phyloP scores from a whole-genome alignment of 2,329 filamentous ascomycete species.

The Ramularia collo-cygni region DNA sequence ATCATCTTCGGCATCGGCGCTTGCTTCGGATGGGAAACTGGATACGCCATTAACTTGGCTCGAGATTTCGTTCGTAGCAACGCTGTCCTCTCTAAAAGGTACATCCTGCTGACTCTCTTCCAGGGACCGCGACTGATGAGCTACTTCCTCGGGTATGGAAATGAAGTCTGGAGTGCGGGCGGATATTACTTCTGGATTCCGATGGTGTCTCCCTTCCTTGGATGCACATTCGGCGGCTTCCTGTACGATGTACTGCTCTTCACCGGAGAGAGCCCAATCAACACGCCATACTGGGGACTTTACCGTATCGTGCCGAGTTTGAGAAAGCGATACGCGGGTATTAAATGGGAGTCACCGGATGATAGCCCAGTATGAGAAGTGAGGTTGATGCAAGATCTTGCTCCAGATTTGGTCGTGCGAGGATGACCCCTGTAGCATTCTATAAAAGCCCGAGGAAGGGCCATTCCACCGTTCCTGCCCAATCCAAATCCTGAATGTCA shows the following conservation, averaged over 20 bases:
- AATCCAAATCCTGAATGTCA: no score
- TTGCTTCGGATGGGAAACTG: constrained; percentile 70
- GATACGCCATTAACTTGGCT: constrained; percentile 68
- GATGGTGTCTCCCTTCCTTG: constrained; percentile 64
- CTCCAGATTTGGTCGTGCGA: constrained; percentile 1
- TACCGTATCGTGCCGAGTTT: constrained; percentile 35
- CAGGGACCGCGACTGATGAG: constrained; percentile 53
- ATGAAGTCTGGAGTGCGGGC: constrained; percentile 59
- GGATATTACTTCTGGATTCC: constrained; percentile 71
- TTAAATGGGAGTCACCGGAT: constrained; percentile 20
- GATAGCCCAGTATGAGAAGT: constrained; percentile 11
- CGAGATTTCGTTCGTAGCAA: constrained; percentile 57
- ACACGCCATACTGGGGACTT: constrained; percentile 60
- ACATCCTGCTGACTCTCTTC: no score
- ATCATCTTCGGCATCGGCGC: constrained; percentile 67
- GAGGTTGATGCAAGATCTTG: constrained; percentile 2
- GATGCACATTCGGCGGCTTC: constrained; percentile 57
- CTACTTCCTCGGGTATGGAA: constrained; percentile 61
- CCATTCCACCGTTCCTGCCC: no score
- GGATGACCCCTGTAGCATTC: neutral
- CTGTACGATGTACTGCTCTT: constrained; percentile 64
- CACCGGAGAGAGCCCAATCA: constrained; percentile 62
- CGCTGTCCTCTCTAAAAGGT: no score
- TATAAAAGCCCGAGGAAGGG: neutral
- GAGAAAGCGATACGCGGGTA: constrained; percentile 20